Evolutionary conservation across 352 stramenopile genomes (phyloP), one percentile per base, ranked within the genome.

Genomic region (Phytophthora melonis): DNA sequence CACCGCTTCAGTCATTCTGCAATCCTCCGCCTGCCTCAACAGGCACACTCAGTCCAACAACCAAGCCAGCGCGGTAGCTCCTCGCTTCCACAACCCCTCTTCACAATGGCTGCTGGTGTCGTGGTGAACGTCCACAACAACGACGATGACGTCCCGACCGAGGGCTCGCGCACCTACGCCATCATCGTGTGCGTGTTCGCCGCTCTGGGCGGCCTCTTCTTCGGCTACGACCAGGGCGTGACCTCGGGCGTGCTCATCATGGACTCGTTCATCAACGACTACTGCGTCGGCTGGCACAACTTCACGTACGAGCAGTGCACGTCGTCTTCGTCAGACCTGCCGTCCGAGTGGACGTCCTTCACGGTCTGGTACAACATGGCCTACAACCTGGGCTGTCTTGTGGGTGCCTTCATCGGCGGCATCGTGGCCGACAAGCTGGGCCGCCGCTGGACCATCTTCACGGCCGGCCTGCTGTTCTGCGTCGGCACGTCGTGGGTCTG

Each of bases 381-480:
- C 32, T 77, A 72, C 70, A 77, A 77, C 45, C 36, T 77, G 23
- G 69, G 68, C 32, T 76, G 69, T 23, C 63, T 76, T 11, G 69
- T n/a, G 0, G 69, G 69, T 18, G 63, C 63, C 52, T 76, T 76
- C 43, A n/a, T 76, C 1, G 69, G 63, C 5, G 69, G 69, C 39
- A 63, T 66, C 53, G 69, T 76, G 23, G 74, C 77, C 0, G 63
- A 86, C 58, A 68, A 66, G 34, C 58, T 76, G 11, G 81, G 82
- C 23, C 75, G 73, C 30, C 79, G 79, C 21, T 32, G 30, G 13
- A 83, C 74, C 14, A 75, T 83, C 39, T 84, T 84, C 68, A 59
- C 18, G 0, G 77, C 79, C 6, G 74, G 69, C 5, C 11, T 84
- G 57, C 66, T 86, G 32, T 84, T 84, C 59, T 81, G 77, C 59